phyloP scores from a whole-genome alignment of 176 grass and related monocot species.

The Miscanthus lutarioriparius region DNA sequence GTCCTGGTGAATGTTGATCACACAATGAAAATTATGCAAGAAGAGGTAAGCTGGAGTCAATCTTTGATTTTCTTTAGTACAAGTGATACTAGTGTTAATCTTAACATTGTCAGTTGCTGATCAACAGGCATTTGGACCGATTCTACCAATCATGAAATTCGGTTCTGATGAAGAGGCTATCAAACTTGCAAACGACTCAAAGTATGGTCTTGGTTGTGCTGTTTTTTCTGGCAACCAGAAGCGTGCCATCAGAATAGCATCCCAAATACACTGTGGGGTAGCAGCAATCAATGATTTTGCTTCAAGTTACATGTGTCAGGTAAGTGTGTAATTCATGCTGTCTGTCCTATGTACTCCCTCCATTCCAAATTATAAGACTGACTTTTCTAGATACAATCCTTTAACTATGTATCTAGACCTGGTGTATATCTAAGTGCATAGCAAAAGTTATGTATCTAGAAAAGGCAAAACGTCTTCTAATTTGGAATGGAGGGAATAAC shows the following conservation, averaged over 20 bases:
- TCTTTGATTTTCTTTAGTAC: background rate
- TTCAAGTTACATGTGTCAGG: slow-evolving; percentile 98
- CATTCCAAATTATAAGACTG: no score
- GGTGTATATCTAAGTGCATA: no score
- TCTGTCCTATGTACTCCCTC: background rate
- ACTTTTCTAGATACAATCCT: no score
- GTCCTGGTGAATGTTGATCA: slow-evolving; percentile 94
- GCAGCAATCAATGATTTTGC: slow-evolving; percentile 98
- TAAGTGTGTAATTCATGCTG: slow-evolving; percentile 26
- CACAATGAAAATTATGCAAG: slow-evolving; percentile 98
- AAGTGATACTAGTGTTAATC: background rate
- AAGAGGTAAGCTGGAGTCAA: slow-evolving; percentile 63
- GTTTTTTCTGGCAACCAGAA: slow-evolving; percentile 91
- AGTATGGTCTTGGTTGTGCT: slow-evolving; percentile 93
- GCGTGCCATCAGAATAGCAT: slow-evolving; percentile 87
- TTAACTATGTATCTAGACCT: no score
- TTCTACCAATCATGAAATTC: slow-evolving; percentile 95
- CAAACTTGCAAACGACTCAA: slow-evolving; percentile 87
- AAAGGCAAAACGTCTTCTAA: no score
- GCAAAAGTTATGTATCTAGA: no score
- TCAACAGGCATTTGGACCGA: slow-evolving; percentile 82
- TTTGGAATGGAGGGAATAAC: no score
- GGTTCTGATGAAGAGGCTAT: slow-evolving; percentile 89
- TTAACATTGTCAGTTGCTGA: slow-evolving; percentile 16
- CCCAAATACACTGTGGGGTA: slow-evolving; percentile 77